These are phyloP conservation scores for Haplographium delicatum DNA, from an alignment of 495 filamentous ascomycete genomes.

Conservation along the genomic window DNA sequence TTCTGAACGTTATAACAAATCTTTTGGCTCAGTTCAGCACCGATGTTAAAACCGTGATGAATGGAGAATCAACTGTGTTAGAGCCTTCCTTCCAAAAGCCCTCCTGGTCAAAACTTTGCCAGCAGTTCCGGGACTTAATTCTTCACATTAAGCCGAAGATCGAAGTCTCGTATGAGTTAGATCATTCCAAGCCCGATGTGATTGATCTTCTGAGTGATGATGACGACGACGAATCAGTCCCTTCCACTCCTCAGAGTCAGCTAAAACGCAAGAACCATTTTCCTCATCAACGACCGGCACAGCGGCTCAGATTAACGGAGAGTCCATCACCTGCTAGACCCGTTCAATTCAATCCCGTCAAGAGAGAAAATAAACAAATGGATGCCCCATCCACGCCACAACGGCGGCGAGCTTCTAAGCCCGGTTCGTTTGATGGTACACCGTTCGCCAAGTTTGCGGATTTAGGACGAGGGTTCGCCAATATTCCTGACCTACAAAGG, in stretches of 20 bases:
- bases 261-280: too few species aligned
- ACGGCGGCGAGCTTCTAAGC: too few species aligned
- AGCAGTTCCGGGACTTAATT: slow-evolving; percentile 5
- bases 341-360: too few species aligned
- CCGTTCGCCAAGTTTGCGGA: neutral
- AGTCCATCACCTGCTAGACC: too few species aligned
- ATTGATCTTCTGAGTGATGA: neutral
- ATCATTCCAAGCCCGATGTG: neutral
- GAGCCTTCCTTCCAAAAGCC: slow-evolving; percentile 18
- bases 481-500: slow-evolving; percentile 10
- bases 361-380: too few species aligned
- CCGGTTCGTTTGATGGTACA: neutral
- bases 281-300: too few species aligned
- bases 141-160: slow-evolving; percentile 14
- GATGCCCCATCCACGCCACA: too few species aligned
- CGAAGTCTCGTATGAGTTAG: slow-evolving; percentile 2
- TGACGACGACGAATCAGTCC: too few species aligned
- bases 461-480: slow-evolving; percentile 7
- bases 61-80: slow-evolving; percentile 26
- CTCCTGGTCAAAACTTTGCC: neutral
- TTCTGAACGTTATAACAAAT: slow-evolving; percentile 35
- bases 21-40: slow-evolving; percentile 37
- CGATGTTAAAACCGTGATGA: slow-evolving; percentile 30
- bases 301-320: too few species aligned
- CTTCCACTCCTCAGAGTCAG: too few species aligned